Evolutionary conservation across 768 basidiomycete genomes (phyloP).

Genomic region (Amylocystis lapponica): DNA sequence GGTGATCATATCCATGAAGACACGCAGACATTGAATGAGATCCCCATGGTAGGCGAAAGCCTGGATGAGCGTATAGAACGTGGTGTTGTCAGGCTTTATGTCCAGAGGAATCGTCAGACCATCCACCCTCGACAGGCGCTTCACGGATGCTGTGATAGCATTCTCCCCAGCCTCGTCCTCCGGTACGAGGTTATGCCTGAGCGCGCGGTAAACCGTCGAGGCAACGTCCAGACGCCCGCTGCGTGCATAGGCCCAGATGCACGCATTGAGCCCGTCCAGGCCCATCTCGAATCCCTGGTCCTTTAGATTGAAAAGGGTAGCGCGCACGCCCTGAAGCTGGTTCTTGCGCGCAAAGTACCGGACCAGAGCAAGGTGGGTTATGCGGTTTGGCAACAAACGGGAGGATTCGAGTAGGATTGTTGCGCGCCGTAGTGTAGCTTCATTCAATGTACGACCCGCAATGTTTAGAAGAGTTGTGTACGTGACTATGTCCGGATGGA

Average conservation of each 20-base stretch:
- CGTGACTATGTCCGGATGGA: conserved; percentile 60
- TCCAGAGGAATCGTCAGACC: conserved; percentile 37
- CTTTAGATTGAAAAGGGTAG: conserved; percentile 47
- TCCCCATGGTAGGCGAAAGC: conserved; percentile 66
- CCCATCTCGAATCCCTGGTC: conserved; percentile 47
- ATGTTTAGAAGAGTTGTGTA: conserved; percentile 63
- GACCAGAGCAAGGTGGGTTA: conserved; percentile 58
- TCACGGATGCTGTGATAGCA: conserved; percentile 24
- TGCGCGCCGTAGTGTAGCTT: conserved; percentile 43
- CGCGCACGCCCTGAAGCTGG: conserved; percentile 49
- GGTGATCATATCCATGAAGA: conserved; percentile 66
- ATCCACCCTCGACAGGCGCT: conserved; percentile 37
- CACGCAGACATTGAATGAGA: conserved; percentile 44
- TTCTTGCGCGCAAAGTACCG: conserved; percentile 44
- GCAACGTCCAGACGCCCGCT: conserved; percentile 51
- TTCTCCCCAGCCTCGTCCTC: conserved; percentile 29
- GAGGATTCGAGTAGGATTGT: conserved; percentile 48
- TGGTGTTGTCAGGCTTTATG: conserved; percentile 55
- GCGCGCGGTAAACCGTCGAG: conserved; percentile 52
- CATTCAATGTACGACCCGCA: conserved; percentile 47
- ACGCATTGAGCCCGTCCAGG: conserved; percentile 63
- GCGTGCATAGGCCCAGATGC: conserved; percentile 62
- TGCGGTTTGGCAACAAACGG: conserved; percentile 49
- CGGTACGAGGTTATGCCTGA: conserved; percentile 47
- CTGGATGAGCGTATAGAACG: conserved; percentile 68